These are phyloP conservation scores for Neltuma alba DNA, from an alignment of 306 rosid genomes.

Conservation along the genomic window DNA sequence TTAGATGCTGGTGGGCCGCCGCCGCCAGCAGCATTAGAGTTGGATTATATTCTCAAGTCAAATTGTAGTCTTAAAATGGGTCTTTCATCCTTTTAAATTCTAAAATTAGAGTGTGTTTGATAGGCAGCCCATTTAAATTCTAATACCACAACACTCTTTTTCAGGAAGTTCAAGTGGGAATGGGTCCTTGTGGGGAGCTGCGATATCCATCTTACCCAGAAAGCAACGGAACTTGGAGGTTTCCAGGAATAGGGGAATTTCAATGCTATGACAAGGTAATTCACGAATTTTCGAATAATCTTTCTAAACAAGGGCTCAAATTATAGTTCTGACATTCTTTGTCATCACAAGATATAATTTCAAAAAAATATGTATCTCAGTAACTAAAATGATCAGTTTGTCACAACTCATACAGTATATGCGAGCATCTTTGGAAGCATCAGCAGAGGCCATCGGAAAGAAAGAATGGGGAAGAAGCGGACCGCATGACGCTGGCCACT, in stretches of 20 bases:
- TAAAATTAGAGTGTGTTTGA: neutral
- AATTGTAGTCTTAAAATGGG: neutral
- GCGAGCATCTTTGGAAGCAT: slow-evolving; percentile 80
- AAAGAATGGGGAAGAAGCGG: slow-evolving; percentile 83
- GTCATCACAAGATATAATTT: neutral
- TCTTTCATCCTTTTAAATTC: neutral
- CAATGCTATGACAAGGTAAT: slow-evolving; percentile 95
- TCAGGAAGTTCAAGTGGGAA: slow-evolving; percentile 97
- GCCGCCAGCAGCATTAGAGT: neutral
- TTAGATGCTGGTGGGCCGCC: neutral
- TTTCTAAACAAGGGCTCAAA: neutral
- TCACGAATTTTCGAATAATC: neutral
- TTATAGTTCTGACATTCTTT: neutral
- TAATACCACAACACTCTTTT: slow-evolving; percentile 24
- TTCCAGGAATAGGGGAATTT: slow-evolving; percentile 95
- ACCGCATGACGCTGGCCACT: slow-evolving; percentile 82
- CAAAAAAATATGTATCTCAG: slow-evolving; percentile 13
- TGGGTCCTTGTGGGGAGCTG: slow-evolving; percentile 98
- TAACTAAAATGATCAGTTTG: slow-evolving; percentile 38
- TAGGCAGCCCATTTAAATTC: neutral
- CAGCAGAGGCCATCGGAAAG: slow-evolving; percentile 77
- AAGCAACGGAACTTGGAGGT: slow-evolving; percentile 87
- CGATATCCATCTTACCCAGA: slow-evolving; percentile 97
- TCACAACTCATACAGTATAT: slow-evolving; percentile 63
- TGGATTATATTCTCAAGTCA: neutral